Conservation (phyloP, 2,329 filamentous ascomycete species). For the Stemphylium vesicarium region DNA sequence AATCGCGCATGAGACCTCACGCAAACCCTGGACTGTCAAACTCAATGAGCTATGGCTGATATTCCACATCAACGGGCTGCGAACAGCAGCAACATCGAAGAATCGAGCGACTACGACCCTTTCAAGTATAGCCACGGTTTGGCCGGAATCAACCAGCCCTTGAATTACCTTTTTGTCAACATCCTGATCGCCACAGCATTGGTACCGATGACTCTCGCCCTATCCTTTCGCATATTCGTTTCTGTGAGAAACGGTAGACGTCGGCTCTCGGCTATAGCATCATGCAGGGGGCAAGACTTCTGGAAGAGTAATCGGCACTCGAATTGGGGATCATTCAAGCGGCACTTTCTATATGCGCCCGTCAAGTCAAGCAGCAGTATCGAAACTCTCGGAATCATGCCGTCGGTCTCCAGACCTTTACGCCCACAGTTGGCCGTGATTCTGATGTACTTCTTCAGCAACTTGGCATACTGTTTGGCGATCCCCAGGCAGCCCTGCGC, state of each 20-base stretch:
- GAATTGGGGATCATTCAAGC: slow-evolving; percentile 43
- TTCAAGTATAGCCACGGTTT: slow-evolving; percentile 50
- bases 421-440: slow-evolving; percentile 51
- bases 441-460: slow-evolving; percentile 49
- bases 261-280: slow-evolving; percentile 11
- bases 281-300: slow-evolving; percentile 14
- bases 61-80: neutral
- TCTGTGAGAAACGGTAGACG: slow-evolving; percentile 17
- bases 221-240: slow-evolving; percentile 10
- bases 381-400: slow-evolving; percentile 31
- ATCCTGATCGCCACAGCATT: slow-evolving; percentile 19
- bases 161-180: slow-evolving; percentile 49
- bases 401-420: slow-evolving; percentile 8
- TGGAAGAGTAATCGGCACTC: slow-evolving; percentile 18
- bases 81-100: slow-evolving; percentile 11
- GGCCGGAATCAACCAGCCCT: slow-evolving; percentile 51
- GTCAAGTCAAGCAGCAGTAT: slow-evolving; percentile 43
- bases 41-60: neutral
- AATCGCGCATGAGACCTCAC: neutral
- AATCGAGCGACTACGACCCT: slow-evolving; percentile 21
- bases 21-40: neutral
- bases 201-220: slow-evolving; percentile 6
- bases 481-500: slow-evolving; percentile 70
- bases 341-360: slow-evolving; percentile 50
- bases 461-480: slow-evolving; percentile 49